Evolutionary conservation across 768 basidiomycete genomes (phyloP).

Genomic region (Coprinopsis cinerea): DNA sequence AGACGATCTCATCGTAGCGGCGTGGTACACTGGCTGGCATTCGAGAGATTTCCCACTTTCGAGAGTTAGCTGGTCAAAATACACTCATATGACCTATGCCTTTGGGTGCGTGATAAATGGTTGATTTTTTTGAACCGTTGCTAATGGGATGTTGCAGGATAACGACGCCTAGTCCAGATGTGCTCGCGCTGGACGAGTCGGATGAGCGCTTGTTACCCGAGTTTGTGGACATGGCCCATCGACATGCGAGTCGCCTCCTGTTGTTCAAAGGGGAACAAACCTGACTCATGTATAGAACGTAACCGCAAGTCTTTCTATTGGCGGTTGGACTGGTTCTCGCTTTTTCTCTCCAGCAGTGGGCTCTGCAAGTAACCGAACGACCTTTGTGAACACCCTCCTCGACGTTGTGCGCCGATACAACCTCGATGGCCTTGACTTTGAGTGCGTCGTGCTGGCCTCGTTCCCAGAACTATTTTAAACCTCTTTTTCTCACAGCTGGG

Average conservation of each 20-base stretch:
- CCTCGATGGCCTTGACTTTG: constrained; percentile 64
- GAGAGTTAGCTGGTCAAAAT: constrained; percentile 44
- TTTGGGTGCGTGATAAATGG: constrained; percentile 44
- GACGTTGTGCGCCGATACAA: constrained; percentile 41
- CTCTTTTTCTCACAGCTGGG: constrained; percentile 52
- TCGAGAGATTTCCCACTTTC: constrained; percentile 35
- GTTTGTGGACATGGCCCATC: constrained; percentile 45
- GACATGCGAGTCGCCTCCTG: constrained; percentile 27
- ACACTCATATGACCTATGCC: constrained; percentile 51
- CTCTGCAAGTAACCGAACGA: constrained; percentile 47
- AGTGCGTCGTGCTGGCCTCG: constrained; percentile 29
- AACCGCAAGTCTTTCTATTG: constrained; percentile 52
- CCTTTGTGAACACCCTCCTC: constrained; percentile 50
- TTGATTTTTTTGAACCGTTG: constrained; percentile 1
- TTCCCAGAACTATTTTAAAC: constrained; percentile 6
- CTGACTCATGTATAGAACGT: constrained; percentile 34
- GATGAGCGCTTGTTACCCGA: constrained; percentile 44
- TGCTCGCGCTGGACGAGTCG: constrained; percentile 31
- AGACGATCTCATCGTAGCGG: constrained; percentile 24
- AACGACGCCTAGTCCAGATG: constrained; percentile 34
- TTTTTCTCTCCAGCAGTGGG: constrained; percentile 59
- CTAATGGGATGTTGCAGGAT: constrained; percentile 18
- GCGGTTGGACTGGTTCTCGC: constrained; percentile 61
- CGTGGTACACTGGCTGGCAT: constrained; percentile 49
- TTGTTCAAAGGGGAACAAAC: constrained; percentile 2